Base-by-base conservation (phyloP, 2,329 filamentous ascomycete species). In the Cladosporium sp. region DNA sequence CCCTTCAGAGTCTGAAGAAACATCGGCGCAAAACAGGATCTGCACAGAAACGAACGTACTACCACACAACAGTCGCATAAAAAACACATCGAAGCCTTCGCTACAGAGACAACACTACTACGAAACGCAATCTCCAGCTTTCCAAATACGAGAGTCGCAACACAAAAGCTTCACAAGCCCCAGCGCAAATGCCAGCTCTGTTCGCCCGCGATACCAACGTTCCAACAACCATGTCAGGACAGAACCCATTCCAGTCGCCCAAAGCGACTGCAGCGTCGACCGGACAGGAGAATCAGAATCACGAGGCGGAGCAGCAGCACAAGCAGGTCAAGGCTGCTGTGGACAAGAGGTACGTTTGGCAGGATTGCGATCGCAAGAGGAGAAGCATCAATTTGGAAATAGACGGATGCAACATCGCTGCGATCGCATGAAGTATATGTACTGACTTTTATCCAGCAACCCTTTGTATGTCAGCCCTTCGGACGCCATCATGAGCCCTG, bases 401-500 rank as follows among this genome's bases (percentile, higher is more conserved):
- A 17, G 9, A 13, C 5, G 40, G n/a, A n/a, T n/a, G n/a, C n/a
- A n/a, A 5, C 3, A 32, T 9, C 8, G 28, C 4, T 7, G 28
- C 8, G 9, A 32, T 32, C 12, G 28, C 3, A 28, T 13, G 12
- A 25, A 25, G 28, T 32, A 9, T 4, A 25, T 47, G 20, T 25
- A 24, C 49, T 52, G 40, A 52, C 22, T 25, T 19, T 1, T 12
- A 10, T n/a, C 17, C 39, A 47, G 40, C 52, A 47, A 55, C 40
- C 40, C 52, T 28, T 40, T 47, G 64, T 93, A 92, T 75, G 79
- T 92, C 71, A 92, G 88, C 17, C 90, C 90, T 2, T 92, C 89
- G n/a, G 90, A 95, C 74, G 86, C 85, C 75, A 92, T 95, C 78
- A 89, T 91, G 86, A 91, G 88, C 66, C 90, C 90, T 35, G 91